Percentiles rank a stretch among this genome's conserved stretches.
phyloP scores from a whole-genome alignment of 441 rosid species.

The Sinapis alba region DNA sequence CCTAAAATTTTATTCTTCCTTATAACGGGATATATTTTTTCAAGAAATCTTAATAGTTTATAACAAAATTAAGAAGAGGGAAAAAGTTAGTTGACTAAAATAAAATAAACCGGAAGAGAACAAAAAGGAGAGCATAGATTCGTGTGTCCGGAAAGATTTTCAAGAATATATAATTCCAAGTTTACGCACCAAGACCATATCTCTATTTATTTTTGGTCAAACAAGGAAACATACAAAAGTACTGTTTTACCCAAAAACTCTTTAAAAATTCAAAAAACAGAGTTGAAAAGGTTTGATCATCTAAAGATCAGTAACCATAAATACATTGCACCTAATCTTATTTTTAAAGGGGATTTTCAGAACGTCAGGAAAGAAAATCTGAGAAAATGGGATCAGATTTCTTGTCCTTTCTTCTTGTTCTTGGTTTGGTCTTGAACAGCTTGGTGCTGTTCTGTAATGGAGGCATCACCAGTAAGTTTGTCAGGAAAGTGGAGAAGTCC shows the following conservation, averaged over 20 bases:
- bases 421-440: slow-evolving; percentile 45
- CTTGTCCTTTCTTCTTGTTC: slow-evolving; percentile 32
- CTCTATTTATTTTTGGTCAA: slow-evolving; percentile 4
- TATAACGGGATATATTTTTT: no score
- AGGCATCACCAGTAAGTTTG: slow-evolving; percentile 69
- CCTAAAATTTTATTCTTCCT: no score
- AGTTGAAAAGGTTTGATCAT: background rate
- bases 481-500: slow-evolving; percentile 54
- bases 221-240: background rate
- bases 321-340: slow-evolving; percentile 12
- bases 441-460: slow-evolving; percentile 57
- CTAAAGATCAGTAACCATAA: slow-evolving; percentile 4
- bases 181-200: background rate
- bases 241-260: background rate
- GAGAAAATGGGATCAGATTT: slow-evolving; percentile 32
- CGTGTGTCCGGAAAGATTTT: slow-evolving; percentile 22
- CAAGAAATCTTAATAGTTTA: no score
- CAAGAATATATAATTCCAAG: background rate
- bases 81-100: background rate
- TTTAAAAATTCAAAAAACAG: background rate
- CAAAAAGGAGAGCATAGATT: slow-evolving; percentile 26
- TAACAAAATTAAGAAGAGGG: background rate
- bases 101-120: slow-evolving; percentile 5
- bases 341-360: background rate
- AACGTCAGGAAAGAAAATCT: background rate